Evolutionary conservation across 1,139 yeast species (phyloP).

Genomic region (Candida pseudoviswanathii): DNA sequence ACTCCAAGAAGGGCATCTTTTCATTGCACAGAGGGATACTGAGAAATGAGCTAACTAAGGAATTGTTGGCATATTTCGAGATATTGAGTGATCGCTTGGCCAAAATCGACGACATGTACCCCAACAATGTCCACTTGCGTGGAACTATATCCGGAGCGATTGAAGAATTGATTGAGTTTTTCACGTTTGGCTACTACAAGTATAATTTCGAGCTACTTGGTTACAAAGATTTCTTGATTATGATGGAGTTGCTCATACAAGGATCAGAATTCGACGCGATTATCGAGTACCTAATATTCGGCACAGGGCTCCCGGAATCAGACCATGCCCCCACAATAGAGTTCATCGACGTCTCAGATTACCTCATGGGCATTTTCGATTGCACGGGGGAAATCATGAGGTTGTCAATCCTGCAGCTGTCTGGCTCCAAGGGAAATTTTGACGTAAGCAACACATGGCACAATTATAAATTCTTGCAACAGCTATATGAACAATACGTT

Average conservation of each 20-base stretch:
- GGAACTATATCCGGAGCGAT: slow-evolving; percentile 29
- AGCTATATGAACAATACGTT: slow-evolving; percentile 12
- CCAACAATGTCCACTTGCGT: slow-evolving; percentile 20
- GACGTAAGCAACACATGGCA: slow-evolving; percentile 11
- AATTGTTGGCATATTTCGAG: slow-evolving; percentile 19
- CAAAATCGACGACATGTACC: slow-evolving; percentile 15
- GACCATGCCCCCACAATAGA: slow-evolving; percentile 3
- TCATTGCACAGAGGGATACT: slow-evolving; percentile 30
- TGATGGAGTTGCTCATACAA: slow-evolving; percentile 17
- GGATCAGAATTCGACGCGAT: not conserved
- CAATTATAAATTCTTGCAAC: slow-evolving; percentile 14
- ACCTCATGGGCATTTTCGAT: slow-evolving; percentile 42
- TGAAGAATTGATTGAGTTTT: slow-evolving; percentile 43
- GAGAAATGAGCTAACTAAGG: slow-evolving; percentile 12
- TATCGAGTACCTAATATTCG: slow-evolving; percentile 1
- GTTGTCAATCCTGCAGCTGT: slow-evolving; percentile 18
- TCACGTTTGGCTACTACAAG: slow-evolving; percentile 34
- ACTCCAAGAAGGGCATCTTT: slow-evolving; percentile 42
- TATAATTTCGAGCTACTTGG: slow-evolving; percentile 19
- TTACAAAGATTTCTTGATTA: slow-evolving; percentile 18
- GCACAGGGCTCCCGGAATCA: not conserved
- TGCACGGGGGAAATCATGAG: slow-evolving; percentile 48
- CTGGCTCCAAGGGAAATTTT: slow-evolving; percentile 13
- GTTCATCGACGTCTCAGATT: slow-evolving; percentile 27
- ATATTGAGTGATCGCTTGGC: slow-evolving; percentile 19